phyloP scores from a whole-genome alignment of 345 rosid species.

The Sonneratia caseolaris region DNA sequence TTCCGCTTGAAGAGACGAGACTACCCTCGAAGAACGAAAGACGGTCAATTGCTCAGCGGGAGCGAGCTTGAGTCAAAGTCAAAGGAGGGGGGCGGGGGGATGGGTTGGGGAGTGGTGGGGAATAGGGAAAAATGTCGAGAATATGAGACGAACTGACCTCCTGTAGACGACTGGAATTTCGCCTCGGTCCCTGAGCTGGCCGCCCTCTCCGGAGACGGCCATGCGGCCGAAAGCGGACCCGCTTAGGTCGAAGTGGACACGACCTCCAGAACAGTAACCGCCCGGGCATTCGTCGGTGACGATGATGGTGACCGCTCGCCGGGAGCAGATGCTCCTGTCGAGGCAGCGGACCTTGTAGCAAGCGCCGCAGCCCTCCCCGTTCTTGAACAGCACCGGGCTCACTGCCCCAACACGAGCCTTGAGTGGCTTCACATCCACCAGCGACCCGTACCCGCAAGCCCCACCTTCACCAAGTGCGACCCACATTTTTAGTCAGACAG shows the following conservation, averaged over 20 bases:
- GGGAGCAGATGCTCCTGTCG: slow-evolving; percentile 66
- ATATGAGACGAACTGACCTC: slow-evolving; percentile 23
- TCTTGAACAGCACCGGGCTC: slow-evolving; percentile 69
- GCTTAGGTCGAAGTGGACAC: slow-evolving; percentile 82
- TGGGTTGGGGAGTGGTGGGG: too few relatives aligned
- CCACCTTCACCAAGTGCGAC: slow-evolving; percentile 45
- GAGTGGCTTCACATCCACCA: slow-evolving; percentile 83
- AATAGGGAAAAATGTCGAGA: not conserved
- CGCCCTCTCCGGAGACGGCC: slow-evolving; percentile 59
- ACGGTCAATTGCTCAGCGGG: not conserved
- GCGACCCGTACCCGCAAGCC: slow-evolving; percentile 88
- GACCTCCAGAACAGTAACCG: slow-evolving; percentile 49
- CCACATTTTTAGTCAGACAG: not conserved
- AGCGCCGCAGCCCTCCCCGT: slow-evolving; percentile 91
- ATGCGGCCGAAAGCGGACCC: slow-evolving; percentile 94
- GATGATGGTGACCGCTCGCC: slow-evolving; percentile 79
- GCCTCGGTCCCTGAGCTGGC: slow-evolving; percentile 69
- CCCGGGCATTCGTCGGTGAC: slow-evolving; percentile 87
- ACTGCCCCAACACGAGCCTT: slow-evolving; percentile 86
- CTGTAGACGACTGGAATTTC: slow-evolving; percentile 48
- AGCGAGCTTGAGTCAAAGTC: slow-evolving; percentile 1
- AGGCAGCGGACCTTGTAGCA: slow-evolving; percentile 78
- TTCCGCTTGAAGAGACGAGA: not conserved
- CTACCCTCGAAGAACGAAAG: slow-evolving; percentile 2
- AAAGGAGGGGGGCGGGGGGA: not conserved